These are phyloP conservation scores for Golubevia pallescens DNA, from an alignment of 1,284 basidiomycete genomes.

Conservation along the genomic window DNA sequence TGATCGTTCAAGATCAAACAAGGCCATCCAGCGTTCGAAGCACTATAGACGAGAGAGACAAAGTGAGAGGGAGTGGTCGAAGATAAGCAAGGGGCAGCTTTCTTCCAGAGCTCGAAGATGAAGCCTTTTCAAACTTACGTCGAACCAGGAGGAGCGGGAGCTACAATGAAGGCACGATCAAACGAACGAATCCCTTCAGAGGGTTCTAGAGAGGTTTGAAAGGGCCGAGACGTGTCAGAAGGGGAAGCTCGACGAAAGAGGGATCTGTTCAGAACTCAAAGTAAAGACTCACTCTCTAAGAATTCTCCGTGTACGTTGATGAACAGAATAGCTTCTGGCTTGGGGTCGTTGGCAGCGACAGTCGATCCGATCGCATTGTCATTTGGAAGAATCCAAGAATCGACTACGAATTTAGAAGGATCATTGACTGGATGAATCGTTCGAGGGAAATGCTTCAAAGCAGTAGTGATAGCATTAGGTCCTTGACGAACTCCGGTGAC, in stretches of 20 bases:
- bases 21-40: slow-evolving; percentile 83
- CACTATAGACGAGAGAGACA: slow-evolving; percentile 67
- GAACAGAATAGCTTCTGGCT: slow-evolving; percentile 71
- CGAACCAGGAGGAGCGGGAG: slow-evolving; percentile 79
- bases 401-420: slow-evolving; percentile 78
- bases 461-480: slow-evolving; percentile 72
- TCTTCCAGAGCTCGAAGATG: neutral
- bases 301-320: slow-evolving; percentile 90
- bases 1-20: slow-evolving; percentile 88
- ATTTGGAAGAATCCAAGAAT: slow-evolving; percentile 73
- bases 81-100: slow-evolving; percentile 8
- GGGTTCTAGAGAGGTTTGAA: slow-evolving; percentile 49
- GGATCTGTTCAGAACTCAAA: slow-evolving; percentile 32
- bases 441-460: slow-evolving; percentile 73
- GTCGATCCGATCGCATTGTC: slow-evolving; percentile 70
- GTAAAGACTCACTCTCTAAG: slow-evolving; percentile 74
- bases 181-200: slow-evolving; percentile 81
- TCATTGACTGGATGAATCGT: slow-evolving; percentile 79
- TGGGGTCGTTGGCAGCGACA: slow-evolving; percentile 41
- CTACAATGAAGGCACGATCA: slow-evolving; percentile 87
- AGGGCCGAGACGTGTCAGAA: neutral
- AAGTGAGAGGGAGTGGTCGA: slow-evolving; percentile 2
- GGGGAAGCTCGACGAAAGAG: slow-evolving; percentile 35
- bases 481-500: slow-evolving; percentile 70
- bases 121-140: slow-evolving; percentile 69